phyloP scores from a whole-genome alignment of 257 asterid species.

The Lithospermum erythrorhizon region DNA sequence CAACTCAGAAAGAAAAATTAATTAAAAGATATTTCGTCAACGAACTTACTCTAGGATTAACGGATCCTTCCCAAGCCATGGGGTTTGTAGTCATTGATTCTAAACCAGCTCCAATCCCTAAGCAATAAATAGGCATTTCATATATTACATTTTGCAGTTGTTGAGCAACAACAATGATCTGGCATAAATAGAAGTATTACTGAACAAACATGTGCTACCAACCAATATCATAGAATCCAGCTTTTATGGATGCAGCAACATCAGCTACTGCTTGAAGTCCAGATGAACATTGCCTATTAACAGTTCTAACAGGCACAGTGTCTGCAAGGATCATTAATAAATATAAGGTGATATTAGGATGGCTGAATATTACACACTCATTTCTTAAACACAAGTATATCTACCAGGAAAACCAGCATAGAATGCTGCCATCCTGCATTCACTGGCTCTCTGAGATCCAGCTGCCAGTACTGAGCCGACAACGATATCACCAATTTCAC shows the following conservation, averaged over 20 bases:
- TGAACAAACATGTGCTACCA: background rate
- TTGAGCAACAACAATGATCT: background rate
- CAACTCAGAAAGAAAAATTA: background rate
- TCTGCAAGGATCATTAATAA: conserved; percentile 31
- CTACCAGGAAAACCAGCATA: conserved; percentile 99
- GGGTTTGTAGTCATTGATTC: conserved; percentile 90
- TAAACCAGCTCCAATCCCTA: conserved; percentile 99
- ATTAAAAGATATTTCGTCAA: conserved; percentile 4
- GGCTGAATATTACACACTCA: background rate
- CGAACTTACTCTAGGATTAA: conserved; percentile 69
- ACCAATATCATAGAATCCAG: conserved; percentile 99
- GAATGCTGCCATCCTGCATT: conserved; percentile 99
- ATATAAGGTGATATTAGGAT: conserved; percentile 3
- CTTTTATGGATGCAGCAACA: conserved; percentile 97
- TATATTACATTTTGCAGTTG: background rate
- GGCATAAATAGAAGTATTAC: background rate
- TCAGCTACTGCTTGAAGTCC: conserved; percentile 99
- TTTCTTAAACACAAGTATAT: background rate
- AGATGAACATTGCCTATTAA: conserved; percentile 97
- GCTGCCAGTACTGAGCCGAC: conserved; percentile 96
- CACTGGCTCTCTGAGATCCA: conserved; percentile 95
- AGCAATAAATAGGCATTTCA: conserved; percentile 9
- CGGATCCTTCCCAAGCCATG: conserved; percentile 97
- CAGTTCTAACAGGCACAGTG: conserved; percentile 95
- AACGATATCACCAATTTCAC: conserved; percentile 95